Conservation (phyloP, 2,329 filamentous ascomycete species). For the Clonostachys rhizophaga region DNA sequence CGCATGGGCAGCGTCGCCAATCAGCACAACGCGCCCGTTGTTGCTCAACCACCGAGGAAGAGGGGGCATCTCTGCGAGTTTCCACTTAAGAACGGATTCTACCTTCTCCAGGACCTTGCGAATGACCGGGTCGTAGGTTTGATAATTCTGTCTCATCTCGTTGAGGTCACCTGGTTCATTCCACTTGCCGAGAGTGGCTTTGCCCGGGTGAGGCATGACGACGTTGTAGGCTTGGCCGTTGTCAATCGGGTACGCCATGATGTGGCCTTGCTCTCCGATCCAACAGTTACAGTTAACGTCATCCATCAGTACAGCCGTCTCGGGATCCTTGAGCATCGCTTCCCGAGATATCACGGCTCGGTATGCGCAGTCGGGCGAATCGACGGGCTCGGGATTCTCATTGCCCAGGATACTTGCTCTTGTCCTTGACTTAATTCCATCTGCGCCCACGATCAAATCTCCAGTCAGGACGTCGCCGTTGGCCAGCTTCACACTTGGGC, state of each 20-base stretch:
- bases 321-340: not conserved
- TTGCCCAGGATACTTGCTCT: slow-evolving; percentile 1
- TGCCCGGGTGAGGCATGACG: slow-evolving; percentile 4
- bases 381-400: not conserved
- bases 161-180: slow-evolving; percentile 4
- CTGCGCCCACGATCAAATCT: slow-evolving; percentile 5
- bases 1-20: slow-evolving; percentile 14
- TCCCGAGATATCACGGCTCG: slow-evolving; percentile 2
- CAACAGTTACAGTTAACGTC: slow-evolving; percentile 4
- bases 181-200: slow-evolving; percentile 1
- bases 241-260: slow-evolving; percentile 5
- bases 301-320: not conserved
- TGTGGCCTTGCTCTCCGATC: slow-evolving; percentile 2
- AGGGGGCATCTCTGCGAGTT: slow-evolving; percentile 1
- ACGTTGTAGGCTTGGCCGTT: slow-evolving; percentile 3
- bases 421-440: slow-evolving; percentile 3
- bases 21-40: slow-evolving; percentile 5
- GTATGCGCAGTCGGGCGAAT: slow-evolving; percentile 3
- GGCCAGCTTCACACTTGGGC: not conserved
- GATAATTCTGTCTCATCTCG: slow-evolving; percentile 3
- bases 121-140: slow-evolving; percentile 2
- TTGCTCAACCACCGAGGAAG: slow-evolving; percentile 1
- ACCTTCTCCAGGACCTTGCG: slow-evolving; percentile 2
- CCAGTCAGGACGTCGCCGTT: slow-evolving; percentile 2
- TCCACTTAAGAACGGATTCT: slow-evolving; percentile 1